Evolutionary conservation across 495 filamentous ascomycete genomes (phyloP).

Genomic region (Melanomma pulvis-pyrius): DNA sequence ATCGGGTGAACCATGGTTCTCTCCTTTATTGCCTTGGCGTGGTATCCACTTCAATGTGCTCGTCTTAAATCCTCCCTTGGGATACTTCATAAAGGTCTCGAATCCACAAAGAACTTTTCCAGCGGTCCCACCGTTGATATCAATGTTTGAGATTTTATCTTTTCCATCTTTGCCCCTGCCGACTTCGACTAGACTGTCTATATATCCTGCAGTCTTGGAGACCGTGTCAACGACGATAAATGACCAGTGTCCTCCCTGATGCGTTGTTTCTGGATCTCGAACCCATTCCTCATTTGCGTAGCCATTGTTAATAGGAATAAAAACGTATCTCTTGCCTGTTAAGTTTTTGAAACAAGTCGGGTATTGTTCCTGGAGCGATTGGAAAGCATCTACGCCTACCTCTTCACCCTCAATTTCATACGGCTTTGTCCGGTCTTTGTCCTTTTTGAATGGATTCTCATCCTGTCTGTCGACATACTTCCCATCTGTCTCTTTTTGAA

Average conservation of each 20-base stretch:
- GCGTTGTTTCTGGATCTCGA: background rate
- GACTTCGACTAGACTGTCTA: background rate
- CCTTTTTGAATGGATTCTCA: background rate
- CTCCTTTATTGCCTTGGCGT: background rate
- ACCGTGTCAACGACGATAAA: slow-evolving; percentile 6
- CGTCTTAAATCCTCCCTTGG: background rate
- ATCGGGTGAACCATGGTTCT: background rate
- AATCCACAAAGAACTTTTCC: slow-evolving; percentile 3
- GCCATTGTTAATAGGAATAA: slow-evolving; percentile 1
- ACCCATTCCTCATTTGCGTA: background rate
- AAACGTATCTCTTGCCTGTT: background rate
- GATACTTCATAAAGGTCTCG: background rate
- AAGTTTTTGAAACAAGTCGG: background rate
- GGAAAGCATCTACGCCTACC: background rate
- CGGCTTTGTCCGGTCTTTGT: background rate
- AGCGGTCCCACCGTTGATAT: background rate
- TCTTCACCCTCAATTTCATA: background rate
- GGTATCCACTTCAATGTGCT: background rate
- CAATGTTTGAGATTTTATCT: background rate
- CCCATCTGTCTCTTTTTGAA: background rate
- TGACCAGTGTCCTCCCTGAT: background rate
- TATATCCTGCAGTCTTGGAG: background rate
- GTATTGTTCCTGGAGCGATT: background rate
- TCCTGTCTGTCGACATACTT: background rate
- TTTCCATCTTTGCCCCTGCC: background rate